Conservation (phyloP, 805 yeast species). For the Metschnikowia lochheadii region DNA sequence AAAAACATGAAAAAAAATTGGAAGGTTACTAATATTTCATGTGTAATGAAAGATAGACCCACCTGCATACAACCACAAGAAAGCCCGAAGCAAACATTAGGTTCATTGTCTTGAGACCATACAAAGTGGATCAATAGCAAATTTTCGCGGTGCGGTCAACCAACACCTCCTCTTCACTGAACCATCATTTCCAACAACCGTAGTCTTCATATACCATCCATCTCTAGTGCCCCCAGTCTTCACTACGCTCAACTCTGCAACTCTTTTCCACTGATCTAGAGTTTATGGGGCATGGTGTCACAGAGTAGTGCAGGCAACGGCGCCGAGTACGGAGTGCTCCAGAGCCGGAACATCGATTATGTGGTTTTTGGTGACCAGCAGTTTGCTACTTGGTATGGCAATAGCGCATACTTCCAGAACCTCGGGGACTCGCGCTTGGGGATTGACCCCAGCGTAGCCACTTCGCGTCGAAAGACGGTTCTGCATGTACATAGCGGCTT, state of each 20-base stretch:
- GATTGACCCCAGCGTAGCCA: conserved; percentile 12
- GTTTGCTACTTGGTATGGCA: conserved; percentile 85
- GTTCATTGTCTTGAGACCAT: too few species aligned
- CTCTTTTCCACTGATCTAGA: neutral
- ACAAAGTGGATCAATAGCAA: too few species aligned
- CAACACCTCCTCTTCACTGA: neutral
- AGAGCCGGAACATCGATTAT: conserved; percentile 56
- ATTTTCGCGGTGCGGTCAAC: conserved; percentile 1
- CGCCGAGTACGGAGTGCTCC: conserved; percentile 54
- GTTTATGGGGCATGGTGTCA: conserved; percentile 1
- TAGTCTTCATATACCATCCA: too few species aligned
- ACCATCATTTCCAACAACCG: neutral
- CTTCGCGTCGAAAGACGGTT: conserved; percentile 7
- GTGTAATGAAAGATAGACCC: neutral
- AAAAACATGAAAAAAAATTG: too few species aligned
- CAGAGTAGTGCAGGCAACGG: conserved; percentile 2
- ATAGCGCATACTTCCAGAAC: conserved; percentile 63
- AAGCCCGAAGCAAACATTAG: neutral
- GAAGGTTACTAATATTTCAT: too few species aligned
- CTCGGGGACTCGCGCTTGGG: conserved; percentile 28
- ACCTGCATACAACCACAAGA: neutral
- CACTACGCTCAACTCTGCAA: neutral
- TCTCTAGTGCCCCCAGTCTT: too few species aligned
- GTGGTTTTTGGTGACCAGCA: conserved; percentile 66
- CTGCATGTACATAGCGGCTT: conserved; percentile 17